Evolutionary conservation across 78 protist genomes (phyloP).

Genomic region (Dictyostelium capitatum): DNA sequence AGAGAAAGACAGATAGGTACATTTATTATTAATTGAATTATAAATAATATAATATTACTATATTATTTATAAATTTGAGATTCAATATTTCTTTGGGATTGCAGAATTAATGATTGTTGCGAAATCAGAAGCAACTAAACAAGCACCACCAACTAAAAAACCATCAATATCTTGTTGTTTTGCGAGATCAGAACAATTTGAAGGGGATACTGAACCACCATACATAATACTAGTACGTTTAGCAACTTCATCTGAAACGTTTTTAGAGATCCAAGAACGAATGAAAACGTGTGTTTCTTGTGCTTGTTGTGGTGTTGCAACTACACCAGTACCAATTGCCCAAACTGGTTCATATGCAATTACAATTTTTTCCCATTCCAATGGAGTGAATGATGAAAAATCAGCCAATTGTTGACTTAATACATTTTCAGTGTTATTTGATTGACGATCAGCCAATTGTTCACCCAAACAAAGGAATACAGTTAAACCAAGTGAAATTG

Average conservation of each 20-base stretch:
- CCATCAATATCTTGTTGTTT: conserved; percentile 97
- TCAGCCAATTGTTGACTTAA: conserved; percentile 84
- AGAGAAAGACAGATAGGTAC: too few relatives aligned
- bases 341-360: conserved; percentile 99
- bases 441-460: conserved; percentile 92
- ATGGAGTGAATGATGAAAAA: conserved; percentile 29
- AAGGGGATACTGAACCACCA: conserved; percentile 97
- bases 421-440: conserved; percentile 90
- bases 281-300: conserved; percentile 88
- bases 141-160: conserved; percentile 99
- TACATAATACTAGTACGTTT: conserved; percentile 92
- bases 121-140: conserved; percentile 92
- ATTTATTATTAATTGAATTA: too few relatives aligned
- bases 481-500: conserved; percentile 90
- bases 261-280: conserved; percentile 85
- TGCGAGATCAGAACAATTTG: conserved; percentile 90
- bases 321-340: conserved; percentile 99
- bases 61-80: conserved; percentile 5
- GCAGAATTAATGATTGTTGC: conserved; percentile 89
- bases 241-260: conserved; percentile 88
- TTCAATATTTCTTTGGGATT: conserved; percentile 14
- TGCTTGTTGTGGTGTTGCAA: conserved; percentile 98
- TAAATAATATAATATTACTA: too few relatives aligned
- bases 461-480: conserved; percentile 99
- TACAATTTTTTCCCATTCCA: conserved; percentile 89